phyloP scores from a whole-genome alignment of 2,329 filamentous ascomycete genomes.

The Fusarium pseudograminearum region DNA sequence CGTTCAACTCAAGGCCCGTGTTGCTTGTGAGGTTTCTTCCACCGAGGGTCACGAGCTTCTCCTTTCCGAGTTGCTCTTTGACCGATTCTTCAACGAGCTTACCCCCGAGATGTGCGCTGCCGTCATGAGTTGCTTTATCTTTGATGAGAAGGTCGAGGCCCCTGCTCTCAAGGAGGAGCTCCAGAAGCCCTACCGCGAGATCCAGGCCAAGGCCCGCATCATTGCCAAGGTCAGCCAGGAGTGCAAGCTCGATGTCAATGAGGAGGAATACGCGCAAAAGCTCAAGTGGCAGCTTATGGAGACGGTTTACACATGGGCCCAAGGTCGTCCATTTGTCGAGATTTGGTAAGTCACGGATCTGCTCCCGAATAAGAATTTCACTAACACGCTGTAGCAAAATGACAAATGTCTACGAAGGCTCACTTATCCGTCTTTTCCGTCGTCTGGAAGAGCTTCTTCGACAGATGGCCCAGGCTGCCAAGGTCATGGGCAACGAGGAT shows the following conservation, averaged over 20 bases:
- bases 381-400: slow-evolving; percentile 78
- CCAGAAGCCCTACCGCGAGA: slow-evolving; percentile 84
- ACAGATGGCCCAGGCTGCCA: slow-evolving; percentile 94
- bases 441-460: slow-evolving; percentile 92
- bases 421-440: slow-evolving; percentile 94
- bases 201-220: slow-evolving; percentile 86
- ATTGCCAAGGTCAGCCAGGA: slow-evolving; percentile 95
- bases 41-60: slow-evolving; percentile 91
- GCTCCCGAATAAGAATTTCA: not conserved
- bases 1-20: slow-evolving; percentile 95
- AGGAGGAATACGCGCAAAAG: slow-evolving; percentile 89
- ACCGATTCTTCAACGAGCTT: slow-evolving; percentile 97
- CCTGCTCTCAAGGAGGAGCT: slow-evolving; percentile 84
- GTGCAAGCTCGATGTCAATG: slow-evolving; percentile 92
- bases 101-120: slow-evolving; percentile 88
- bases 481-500: slow-evolving; percentile 98
- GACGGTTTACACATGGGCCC: slow-evolving; percentile 91
- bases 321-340: slow-evolving; percentile 88
- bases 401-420: slow-evolving; percentile 98
- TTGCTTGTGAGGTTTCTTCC: slow-evolving; percentile 97
- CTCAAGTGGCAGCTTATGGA: slow-evolving; percentile 98
- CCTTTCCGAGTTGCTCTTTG: slow-evolving; percentile 92
- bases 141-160: slow-evolving; percentile 93
- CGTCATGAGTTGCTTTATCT: slow-evolving; percentile 93
- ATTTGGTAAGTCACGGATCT: slow-evolving; percentile 81